phyloP scores from a whole-genome alignment of 768 basidiomycete species.

The Suillus placidus region DNA sequence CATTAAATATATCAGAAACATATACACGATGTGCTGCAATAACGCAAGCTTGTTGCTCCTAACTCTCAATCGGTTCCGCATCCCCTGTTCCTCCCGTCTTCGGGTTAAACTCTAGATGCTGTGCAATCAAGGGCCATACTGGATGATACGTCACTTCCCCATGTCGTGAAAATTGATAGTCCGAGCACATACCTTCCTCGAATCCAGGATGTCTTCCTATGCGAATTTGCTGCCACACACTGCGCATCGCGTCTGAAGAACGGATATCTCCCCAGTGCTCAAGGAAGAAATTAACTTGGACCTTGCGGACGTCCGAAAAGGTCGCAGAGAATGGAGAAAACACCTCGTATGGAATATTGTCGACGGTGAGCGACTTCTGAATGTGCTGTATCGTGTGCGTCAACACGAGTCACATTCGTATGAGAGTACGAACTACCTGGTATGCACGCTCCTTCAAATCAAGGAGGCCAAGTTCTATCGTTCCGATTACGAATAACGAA shows the following conservation, averaged over 20 bases:
- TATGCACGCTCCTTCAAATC: slow-evolving; percentile 78
- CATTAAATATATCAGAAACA: background rate
- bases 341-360: slow-evolving; percentile 84
- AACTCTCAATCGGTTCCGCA: slow-evolving; percentile 20
- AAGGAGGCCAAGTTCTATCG: slow-evolving; percentile 65
- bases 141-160: slow-evolving; percentile 17
- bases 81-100: slow-evolving; percentile 30
- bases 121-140: slow-evolving; percentile 73
- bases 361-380: slow-evolving; percentile 68
- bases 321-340: slow-evolving; percentile 85
- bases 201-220: slow-evolving; percentile 84
- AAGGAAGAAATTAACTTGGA: slow-evolving; percentile 79
- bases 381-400: slow-evolving; percentile 58
- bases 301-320: slow-evolving; percentile 81
- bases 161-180: background rate
- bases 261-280: slow-evolving; percentile 84
- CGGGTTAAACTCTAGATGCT: slow-evolving; percentile 63
- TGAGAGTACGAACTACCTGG: slow-evolving; percentile 33
- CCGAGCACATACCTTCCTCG: slow-evolving; percentile 64
- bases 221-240: slow-evolving; percentile 85
- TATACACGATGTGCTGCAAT: slow-evolving; percentile 2
- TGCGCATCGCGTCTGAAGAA: slow-evolving; percentile 78
- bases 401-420: background rate
- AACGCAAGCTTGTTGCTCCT: background rate
- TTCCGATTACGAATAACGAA: background rate